Percentiles rank a stretch among this genome's conserved stretches.
These are phyloP conservation scores for Cordia subcordata DNA, from an alignment of 257 asterid species.

Conservation along the genomic window DNA sequence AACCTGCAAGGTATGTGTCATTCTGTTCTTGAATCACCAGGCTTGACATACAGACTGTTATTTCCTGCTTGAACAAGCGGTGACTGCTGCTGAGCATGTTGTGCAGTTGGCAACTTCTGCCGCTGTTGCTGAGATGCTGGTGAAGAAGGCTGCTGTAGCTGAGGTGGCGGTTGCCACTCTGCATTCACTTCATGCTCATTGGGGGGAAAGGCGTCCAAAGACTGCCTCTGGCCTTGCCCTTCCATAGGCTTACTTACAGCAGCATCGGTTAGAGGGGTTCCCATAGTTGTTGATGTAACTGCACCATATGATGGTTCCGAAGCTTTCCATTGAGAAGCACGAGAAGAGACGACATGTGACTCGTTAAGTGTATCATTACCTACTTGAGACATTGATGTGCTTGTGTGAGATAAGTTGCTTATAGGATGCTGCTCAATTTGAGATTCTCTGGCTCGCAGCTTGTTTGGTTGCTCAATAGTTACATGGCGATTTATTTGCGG, in stretches of 20 bases:
- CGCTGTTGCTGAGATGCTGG: constrained; percentile 36
- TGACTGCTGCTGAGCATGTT: constrained; percentile 51
- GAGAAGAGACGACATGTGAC: constrained; percentile 33
- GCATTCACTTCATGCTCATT: constrained; percentile 41
- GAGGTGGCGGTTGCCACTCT: constrained; percentile 49
- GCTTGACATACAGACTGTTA: constrained; percentile 38
- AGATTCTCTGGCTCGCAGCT: constrained; percentile 43
- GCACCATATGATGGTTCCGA: constrained; percentile 47
- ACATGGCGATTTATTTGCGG: constrained; percentile 41
- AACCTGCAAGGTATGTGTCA: constrained; percentile 28
- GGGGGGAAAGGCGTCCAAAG: constrained; percentile 38
- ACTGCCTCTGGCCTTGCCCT: constrained; percentile 47
- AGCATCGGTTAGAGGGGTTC: constrained; percentile 34
- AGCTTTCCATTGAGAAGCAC: constrained; percentile 39
- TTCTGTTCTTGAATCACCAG: constrained; percentile 57
- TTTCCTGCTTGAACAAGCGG: constrained; percentile 69
- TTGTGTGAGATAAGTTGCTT: constrained; percentile 40
- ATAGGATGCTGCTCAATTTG: constrained; percentile 45
- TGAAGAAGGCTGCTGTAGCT: constrained; percentile 39
- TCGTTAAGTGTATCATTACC: constrained; percentile 34
- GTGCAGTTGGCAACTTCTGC: constrained; percentile 25
- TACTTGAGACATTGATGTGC: constrained; percentile 33
- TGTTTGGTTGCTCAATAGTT: constrained; percentile 32
- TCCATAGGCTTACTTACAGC: constrained; percentile 24
- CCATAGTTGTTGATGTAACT: constrained; percentile 28